Evolutionary conservation across 2,329 filamentous ascomycete genomes (phyloP), one percentile per base, ranked within the genome.

Genomic region (Botrytis porri): DNA sequence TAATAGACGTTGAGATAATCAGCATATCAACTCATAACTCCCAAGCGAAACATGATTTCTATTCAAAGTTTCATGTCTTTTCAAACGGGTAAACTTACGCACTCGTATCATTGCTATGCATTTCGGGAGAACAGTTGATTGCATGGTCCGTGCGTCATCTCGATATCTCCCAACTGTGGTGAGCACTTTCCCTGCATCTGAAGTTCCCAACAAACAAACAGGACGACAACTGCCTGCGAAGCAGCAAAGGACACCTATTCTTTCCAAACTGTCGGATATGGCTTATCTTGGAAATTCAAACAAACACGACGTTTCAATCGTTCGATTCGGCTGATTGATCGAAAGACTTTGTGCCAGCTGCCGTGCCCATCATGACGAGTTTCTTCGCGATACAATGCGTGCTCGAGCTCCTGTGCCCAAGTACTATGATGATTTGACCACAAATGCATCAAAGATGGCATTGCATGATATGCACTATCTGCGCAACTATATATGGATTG

Each of bases 121-220:
- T 20, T 29, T 29, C 2, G 39, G 25, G 14, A 41, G 22, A 7
- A 62, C 22, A 39, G 37, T 37, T 43, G 25, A 43, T 29, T 25
- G 7, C 4, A 12, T 41, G 48, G 65, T 41, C 48, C 35, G 65
- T 67, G 65, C 65, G n/a, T 67, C 9, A 9, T 32, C 0, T 16
- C 12, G 8, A 54, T 54, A 7, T 54, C 51, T 29, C 39, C 16
- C 35, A 41, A 25, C 16, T 39, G 22, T 57, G 14, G 16, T 22
- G 32, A 57, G 51, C n/a, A 67, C 39, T 43, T 67, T 57, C 65
- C 65, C 65, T 48, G 37, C 65, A 67, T 32, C 32, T 32, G 32
- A 67, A 32, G 14, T 54, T 39, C 18, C 45, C 64, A 39, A 57
- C 35, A n/a, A 57, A 41, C 35, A n/a, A 18, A 32, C 35, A n/a